Evolutionary conservation across 169 alveolate species (phyloP), one percentile per base, ranked within the genome.

Genomic region (Plasmodium reichenowi): DNA sequence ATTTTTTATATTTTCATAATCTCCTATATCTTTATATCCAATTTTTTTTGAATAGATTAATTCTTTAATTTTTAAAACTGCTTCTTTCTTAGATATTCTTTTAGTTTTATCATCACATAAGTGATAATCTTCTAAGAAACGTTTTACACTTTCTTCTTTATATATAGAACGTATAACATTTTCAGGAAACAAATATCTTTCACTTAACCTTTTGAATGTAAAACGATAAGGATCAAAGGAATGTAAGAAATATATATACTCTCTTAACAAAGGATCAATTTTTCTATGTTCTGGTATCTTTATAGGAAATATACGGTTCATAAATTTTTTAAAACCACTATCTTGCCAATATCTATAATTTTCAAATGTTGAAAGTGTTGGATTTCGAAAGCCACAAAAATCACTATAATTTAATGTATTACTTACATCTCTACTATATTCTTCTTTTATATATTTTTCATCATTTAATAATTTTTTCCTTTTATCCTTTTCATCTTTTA

Each of bases 281-380:
- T 78, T 94, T 76, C 83, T 88, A 74, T 93, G 92, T 62, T 83
- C 93, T 1, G 96, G 96, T 32, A 94, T 76, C 52, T 94, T 94
- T 9, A 96, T 58, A 6, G 98, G 98, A 83, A 96, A 96, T 60
- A 94, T 92, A 12, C 98, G 93, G 17, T 95, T 95, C 17, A 93
- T 38, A 45, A 96, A 80, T 38, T 96, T 85, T 88, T 94, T 96
- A 48, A 96, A 91, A 13, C 98, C 98, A 7, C 89, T 88, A 80
- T 96, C 98, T 92, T 93, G 90, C 97, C 97, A 94, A 74, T 94
- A 94, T 67, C 95, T 91, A 47, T 83, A 88, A 74, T 96, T 95
- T 68, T 94, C 95, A 54, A 95, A 71, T 9, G 98, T 96, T 15
- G 88, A 92, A 68, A 96, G 78, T 10, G 97, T 95, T 2, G 97